Percentiles rank a stretch among this genome's conserved stretches.
These are phyloP conservation scores for Gossypium davidsonii DNA, from an alignment of 441 rosid species.

Conservation along the genomic window DNA sequence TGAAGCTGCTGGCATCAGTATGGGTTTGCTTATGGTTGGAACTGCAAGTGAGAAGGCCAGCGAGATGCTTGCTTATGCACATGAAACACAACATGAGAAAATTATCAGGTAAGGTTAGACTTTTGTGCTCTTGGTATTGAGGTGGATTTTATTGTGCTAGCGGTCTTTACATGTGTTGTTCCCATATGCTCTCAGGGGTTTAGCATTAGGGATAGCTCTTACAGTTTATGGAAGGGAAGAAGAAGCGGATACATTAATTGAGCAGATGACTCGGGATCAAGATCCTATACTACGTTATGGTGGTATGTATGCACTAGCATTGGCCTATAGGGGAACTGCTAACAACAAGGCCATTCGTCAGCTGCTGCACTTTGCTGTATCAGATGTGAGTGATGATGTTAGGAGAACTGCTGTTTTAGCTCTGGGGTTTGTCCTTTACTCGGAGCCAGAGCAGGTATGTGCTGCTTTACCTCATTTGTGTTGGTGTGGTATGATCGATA, in stretches of 20 bases:
- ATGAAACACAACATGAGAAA: slow-evolving; percentile 97
- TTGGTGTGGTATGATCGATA: not conserved
- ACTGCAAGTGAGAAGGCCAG: slow-evolving; percentile 93
- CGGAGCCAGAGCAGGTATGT: slow-evolving; percentile 90
- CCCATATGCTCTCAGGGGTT: slow-evolving; percentile 43
- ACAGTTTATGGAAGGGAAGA: slow-evolving; percentile 96
- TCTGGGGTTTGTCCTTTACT: slow-evolving; percentile 90
- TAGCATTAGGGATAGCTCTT: slow-evolving; percentile 85
- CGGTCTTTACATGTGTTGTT: slow-evolving; percentile 9
- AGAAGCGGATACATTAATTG: slow-evolving; percentile 90
- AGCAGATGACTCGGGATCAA: slow-evolving; percentile 96
- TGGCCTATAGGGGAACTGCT: slow-evolving; percentile 92
- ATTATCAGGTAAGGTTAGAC: slow-evolving; percentile 61
- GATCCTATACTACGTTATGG: slow-evolving; percentile 96
- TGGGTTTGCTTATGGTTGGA: slow-evolving; percentile 97
- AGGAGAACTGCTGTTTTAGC: slow-evolving; percentile 96
- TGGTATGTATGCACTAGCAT: slow-evolving; percentile 93
- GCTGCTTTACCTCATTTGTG: not conserved
- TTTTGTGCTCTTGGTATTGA: not conserved
- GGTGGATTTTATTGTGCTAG: not conserved
- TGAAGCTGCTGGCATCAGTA: slow-evolving; percentile 98
- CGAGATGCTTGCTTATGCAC: slow-evolving; percentile 97
- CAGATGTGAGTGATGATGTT: slow-evolving; percentile 96
- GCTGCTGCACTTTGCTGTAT: slow-evolving; percentile 93
- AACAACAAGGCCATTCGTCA: slow-evolving; percentile 97